Evolutionary conservation across 2,329 filamentous ascomycete species (phyloP).

Genomic region (Cryphonectria parasitica): DNA sequence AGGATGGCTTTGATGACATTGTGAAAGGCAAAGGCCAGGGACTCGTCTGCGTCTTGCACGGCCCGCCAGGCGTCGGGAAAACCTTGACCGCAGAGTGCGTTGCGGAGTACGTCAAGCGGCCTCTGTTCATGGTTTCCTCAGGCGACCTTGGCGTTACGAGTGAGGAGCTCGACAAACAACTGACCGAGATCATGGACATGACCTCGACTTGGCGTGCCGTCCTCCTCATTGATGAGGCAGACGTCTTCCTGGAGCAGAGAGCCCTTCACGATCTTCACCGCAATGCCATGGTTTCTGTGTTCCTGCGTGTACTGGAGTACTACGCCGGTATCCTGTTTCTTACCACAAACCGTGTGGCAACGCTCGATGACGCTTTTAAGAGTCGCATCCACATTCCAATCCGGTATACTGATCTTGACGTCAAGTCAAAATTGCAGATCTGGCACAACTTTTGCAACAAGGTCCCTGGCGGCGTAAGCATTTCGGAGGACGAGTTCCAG

Average conservation of each 20-base stretch:
- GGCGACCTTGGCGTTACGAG: constrained; percentile 31
- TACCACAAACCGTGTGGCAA: constrained; percentile 47
- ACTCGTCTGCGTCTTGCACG: constrained; percentile 35
- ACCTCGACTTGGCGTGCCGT: constrained; percentile 33
- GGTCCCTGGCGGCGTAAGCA: constrained; percentile 32
- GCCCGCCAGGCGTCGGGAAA: constrained; percentile 42
- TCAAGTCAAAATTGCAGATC: constrained; percentile 25
- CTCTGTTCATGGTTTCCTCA: constrained; percentile 41
- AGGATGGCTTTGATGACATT: constrained; percentile 31
- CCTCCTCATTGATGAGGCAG: constrained; percentile 34
- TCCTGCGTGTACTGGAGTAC: constrained; percentile 40
- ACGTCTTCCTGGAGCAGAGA: constrained; percentile 32
- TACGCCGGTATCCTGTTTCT: constrained; percentile 45
- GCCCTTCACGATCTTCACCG: constrained; percentile 29
- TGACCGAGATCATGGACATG: constrained; percentile 28
- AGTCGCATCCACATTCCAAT: constrained; percentile 44
- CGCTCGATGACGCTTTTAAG: constrained; percentile 47
- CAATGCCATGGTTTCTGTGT: constrained; percentile 29
- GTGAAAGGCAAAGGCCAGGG: constrained; percentile 34
- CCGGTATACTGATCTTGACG: constrained; percentile 36
- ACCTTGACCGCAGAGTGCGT: constrained; percentile 43
- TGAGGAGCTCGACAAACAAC: constrained; percentile 22
- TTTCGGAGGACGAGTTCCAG: constrained; percentile 32
- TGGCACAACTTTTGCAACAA: constrained; percentile 32
- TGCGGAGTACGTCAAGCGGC: constrained; percentile 39